Percentiles rank a stretch among this genome's conserved stretches.
These are phyloP conservation scores for Talaromyces sp. DNA, from an alignment of 2,329 filamentous ascomycete species.

Conservation along the genomic window DNA sequence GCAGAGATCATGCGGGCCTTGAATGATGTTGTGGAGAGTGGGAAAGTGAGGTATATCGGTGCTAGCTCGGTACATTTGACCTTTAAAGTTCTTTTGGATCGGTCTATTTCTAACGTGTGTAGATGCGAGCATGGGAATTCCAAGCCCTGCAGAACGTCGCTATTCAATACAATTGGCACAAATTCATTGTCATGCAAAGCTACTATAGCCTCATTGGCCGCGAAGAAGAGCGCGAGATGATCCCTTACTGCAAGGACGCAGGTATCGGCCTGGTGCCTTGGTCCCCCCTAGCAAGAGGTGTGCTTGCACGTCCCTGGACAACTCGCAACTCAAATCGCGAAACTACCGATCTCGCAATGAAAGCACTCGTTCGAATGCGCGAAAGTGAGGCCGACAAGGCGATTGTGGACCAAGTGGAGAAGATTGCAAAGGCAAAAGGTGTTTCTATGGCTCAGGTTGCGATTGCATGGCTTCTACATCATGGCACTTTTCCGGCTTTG, in stretches of 20 bases:
- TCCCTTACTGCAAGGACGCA: slow-evolving; percentile 45
- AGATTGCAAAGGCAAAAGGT: slow-evolving; percentile 44
- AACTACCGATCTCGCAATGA: not conserved
- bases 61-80: slow-evolving; percentile 25
- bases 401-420: slow-evolving; percentile 47
- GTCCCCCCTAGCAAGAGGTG: slow-evolving; percentile 24
- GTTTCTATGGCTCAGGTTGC: slow-evolving; percentile 37
- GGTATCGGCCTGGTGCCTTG: slow-evolving; percentile 46
- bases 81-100: too few species aligned
- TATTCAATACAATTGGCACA: slow-evolving; percentile 52
- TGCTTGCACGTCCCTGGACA: slow-evolving; percentile 23
- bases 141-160: slow-evolving; percentile 30
- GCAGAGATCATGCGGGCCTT: slow-evolving; percentile 54
- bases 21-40: slow-evolving; percentile 44
- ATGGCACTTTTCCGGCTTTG: not conserved
- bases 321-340: not conserved
- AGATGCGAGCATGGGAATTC: slow-evolving; percentile 5
- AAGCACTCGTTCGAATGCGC: slow-evolving; percentile 33
- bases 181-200: slow-evolving; percentile 44
- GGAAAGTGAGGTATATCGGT: slow-evolving; percentile 42
- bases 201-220: slow-evolving; percentile 57
- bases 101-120: not conserved
- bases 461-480: slow-evolving; percentile 28
- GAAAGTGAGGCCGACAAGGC: slow-evolving; percentile 14
- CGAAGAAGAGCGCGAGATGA: slow-evolving; percentile 60